Evolutionary conservation across 768 basidiomycete genomes (phyloP).

Genomic region (Pleurotus tuoliensis): DNA sequence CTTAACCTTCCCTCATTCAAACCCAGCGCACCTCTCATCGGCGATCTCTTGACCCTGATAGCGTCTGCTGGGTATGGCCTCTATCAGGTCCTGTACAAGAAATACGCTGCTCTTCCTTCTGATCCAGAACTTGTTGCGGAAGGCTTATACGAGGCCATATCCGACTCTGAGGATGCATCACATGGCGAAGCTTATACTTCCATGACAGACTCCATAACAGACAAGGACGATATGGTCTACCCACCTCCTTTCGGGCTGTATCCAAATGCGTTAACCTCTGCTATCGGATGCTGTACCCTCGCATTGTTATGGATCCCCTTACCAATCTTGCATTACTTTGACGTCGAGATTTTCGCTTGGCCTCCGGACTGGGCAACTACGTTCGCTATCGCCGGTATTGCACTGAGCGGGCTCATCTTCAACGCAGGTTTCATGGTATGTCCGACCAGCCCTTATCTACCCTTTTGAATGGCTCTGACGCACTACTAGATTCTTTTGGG

Average conservation of each 20-base stretch:
- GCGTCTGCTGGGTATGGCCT: conserved; percentile 72
- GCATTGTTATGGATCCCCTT: conserved; percentile 77
- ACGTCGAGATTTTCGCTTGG: conserved; percentile 61
- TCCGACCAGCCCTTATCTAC: conserved; percentile 4
- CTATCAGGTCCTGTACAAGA: conserved; percentile 86
- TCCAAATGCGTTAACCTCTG: conserved; percentile 75
- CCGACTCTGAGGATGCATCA: conserved; percentile 29
- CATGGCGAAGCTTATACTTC: conserved; percentile 10
- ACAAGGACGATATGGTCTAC: conserved; percentile 33
- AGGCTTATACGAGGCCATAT: conserved; percentile 40
- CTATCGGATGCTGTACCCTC: conserved; percentile 76
- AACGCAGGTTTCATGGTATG: conserved; percentile 85
- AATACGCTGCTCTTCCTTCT: conserved; percentile 66
- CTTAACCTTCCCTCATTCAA: conserved; percentile 16
- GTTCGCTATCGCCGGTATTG: conserved; percentile 62
- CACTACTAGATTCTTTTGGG: conserved; percentile 65
- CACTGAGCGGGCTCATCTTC: conserved; percentile 68
- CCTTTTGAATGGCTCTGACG: conserved; percentile 6
- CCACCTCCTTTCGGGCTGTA: conserved; percentile 81
- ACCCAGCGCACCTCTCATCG: conserved; percentile 56
- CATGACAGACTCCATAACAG: conserved; percentile 14
- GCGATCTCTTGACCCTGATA: conserved; percentile 68
- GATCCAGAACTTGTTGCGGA: conserved; percentile 49
- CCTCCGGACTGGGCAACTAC: conserved; percentile 48
- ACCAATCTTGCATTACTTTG: conserved; percentile 64